A percentile compares a stretch with the other conserved stretches of the same genome.
These are phyloP conservation scores for Lactuca sativa DNA, from an alignment of 129 eudicot genomes.

Conservation along the genomic window DNA sequence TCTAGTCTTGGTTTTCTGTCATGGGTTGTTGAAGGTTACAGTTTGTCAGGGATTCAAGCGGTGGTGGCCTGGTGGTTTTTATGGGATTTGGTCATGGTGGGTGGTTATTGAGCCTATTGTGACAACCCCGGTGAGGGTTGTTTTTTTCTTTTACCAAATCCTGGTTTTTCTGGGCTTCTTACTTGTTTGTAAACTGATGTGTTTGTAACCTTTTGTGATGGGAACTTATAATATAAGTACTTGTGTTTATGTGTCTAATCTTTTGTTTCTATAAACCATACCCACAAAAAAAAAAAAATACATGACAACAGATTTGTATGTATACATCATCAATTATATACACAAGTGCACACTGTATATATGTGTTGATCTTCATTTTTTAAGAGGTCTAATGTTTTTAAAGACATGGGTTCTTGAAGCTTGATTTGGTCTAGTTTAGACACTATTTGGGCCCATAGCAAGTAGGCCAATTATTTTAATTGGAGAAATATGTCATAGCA, in stretches of 20 bases:
- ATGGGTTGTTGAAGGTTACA: slow-evolving; percentile 27
- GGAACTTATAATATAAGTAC: slow-evolving; percentile 23
- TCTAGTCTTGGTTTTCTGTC: slow-evolving; percentile 16
- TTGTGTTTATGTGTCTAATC: slow-evolving; percentile 18
- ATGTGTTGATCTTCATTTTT: too few species aligned
- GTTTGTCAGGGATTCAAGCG: slow-evolving; percentile 27
- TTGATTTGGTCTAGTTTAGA: too few species aligned
- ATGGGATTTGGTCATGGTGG: slow-evolving; percentile 69
- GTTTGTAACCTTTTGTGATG: slow-evolving; percentile 36
- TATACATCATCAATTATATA: too few species aligned
- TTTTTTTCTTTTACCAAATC: slow-evolving; percentile 52
- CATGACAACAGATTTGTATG: too few species aligned
- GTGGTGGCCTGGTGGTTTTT: slow-evolving; percentile 42
- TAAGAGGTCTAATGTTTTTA: too few species aligned
- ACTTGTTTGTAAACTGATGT: slow-evolving; percentile 38
- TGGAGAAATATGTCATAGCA: too few species aligned
- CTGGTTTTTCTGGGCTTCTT: slow-evolving; percentile 52
- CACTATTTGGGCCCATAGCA: too few species aligned
- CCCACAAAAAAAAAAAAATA: too few species aligned
- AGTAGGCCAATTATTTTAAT: too few species aligned
- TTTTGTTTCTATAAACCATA: too few species aligned
- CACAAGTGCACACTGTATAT: too few species aligned
- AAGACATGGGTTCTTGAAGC: too few species aligned
- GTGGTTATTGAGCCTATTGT: slow-evolving; percentile 31
- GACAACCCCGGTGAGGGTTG: slow-evolving; percentile 48